Evolutionary conservation across 345 rosid species (phyloP).

Genomic region (Bruguiera parviflora): DNA sequence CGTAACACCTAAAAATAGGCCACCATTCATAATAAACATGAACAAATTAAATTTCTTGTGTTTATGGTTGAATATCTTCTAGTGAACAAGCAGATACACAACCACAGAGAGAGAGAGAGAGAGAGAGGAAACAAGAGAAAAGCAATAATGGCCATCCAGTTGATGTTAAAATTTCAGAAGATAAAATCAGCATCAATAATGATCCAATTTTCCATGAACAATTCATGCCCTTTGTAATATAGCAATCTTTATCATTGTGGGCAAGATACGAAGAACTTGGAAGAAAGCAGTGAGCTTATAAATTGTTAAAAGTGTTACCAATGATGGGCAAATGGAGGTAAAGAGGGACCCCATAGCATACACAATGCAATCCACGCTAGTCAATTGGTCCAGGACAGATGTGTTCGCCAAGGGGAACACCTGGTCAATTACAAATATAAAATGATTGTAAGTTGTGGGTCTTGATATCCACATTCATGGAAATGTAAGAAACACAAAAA

Average conservation of each 20-base stretch:
- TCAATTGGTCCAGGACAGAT: slow-evolving; percentile 75
- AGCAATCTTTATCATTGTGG: slow-evolving; percentile 2
- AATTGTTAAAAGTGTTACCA: slow-evolving; percentile 42
- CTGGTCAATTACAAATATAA: slow-evolving; percentile 33
- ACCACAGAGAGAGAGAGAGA: too few relatives aligned
- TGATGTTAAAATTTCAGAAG: too few relatives aligned
- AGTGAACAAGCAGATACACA: too few relatives aligned
- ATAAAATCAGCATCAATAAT: too few relatives aligned
- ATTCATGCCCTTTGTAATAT: neutral
- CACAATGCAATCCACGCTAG: slow-evolving; percentile 72
- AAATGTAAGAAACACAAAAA: too few relatives aligned
- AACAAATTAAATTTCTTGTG: too few relatives aligned
- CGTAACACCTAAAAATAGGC: slow-evolving; percentile 56
- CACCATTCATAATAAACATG: neutral
- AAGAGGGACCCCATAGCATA: slow-evolving; percentile 99
- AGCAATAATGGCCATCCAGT: too few relatives aligned
- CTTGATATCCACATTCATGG: too few relatives aligned
- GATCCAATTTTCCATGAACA: too few relatives aligned
- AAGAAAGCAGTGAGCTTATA: neutral
- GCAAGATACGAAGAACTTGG: neutral
- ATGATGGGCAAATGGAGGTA: slow-evolving; percentile 89
- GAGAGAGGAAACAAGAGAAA: too few relatives aligned
- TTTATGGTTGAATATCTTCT: too few relatives aligned
- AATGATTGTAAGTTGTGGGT: neutral
- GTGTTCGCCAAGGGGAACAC: slow-evolving; percentile 78